Evolutionary conservation across 495 filamentous ascomycete species (phyloP).

Genomic region (Podospora comata): DNA sequence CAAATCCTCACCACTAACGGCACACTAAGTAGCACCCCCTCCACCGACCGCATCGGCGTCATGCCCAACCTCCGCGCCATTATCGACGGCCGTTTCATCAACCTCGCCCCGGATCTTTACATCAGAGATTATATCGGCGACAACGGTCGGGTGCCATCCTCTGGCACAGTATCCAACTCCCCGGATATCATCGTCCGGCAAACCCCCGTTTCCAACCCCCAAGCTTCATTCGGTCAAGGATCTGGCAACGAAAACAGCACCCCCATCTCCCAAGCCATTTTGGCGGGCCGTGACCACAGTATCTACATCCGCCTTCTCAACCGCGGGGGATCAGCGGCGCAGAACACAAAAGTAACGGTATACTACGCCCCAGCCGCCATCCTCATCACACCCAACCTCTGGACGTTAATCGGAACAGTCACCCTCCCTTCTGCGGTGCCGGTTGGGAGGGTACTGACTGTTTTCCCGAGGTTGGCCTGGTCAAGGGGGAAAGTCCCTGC

Average conservation of each 20-base stretch:
- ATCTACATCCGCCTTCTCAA: slow-evolving; percentile 13
- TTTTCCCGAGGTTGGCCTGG: slow-evolving; percentile 11
- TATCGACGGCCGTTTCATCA: neutral
- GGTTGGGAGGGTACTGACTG: neutral
- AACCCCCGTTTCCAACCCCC: slow-evolving; percentile 5
- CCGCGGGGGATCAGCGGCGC: slow-evolving; percentile 1
- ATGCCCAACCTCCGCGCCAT: slow-evolving; percentile 12
- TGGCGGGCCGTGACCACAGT: slow-evolving; percentile 1
- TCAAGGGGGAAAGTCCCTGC: neutral
- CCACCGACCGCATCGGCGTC: slow-evolving; percentile 13
- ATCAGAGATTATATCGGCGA: slow-evolving; percentile 13
- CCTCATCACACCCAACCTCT: slow-evolving; percentile 11
- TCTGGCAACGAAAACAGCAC: slow-evolving; percentile 8
- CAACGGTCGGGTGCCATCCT: slow-evolving; percentile 4
- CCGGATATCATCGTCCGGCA: slow-evolving; percentile 19
- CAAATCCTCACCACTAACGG: slow-evolving; percentile 14
- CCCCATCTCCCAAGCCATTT: slow-evolving; percentile 3
- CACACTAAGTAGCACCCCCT: slow-evolving; percentile 5
- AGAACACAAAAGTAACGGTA: neutral
- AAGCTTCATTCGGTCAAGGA: neutral
- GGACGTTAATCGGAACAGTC: slow-evolving; percentile 7
- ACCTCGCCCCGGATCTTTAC: slow-evolving; percentile 6
- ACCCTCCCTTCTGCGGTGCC: neutral
- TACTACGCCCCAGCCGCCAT: slow-evolving; percentile 11
- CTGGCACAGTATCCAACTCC: neutral